Evolutionary conservation across 371 early-diverging fungal genomes (phyloP), one percentile per base, ranked within the genome.

Genomic region (Caulochytrium protostelioides): DNA sequence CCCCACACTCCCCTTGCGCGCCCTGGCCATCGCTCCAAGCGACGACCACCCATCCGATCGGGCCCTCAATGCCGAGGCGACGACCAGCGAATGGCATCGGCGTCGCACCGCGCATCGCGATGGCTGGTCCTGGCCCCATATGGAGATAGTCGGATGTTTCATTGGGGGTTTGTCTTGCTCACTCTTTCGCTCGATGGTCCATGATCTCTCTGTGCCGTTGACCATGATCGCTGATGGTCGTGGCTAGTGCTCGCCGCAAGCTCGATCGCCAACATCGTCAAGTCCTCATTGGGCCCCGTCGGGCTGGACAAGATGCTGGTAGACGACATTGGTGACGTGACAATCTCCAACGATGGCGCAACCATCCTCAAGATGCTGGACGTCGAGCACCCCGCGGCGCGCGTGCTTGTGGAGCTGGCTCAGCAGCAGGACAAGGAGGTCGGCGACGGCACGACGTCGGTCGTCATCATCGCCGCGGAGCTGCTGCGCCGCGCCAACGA

Each of bases 261-360:
- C 28, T 79, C 97, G 27, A 82, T 98, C 47, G 87, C 97, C 43
- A 95, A 97, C 52, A 82, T 97, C 47, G 87, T 99, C 34, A 92
- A 91, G 62, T 84, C 85, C 16, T 97, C 97, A 22, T 74, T 97
- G 46, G 99, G 99, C 8, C 98, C 99, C 13, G 91, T 98, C 34
- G 99, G 99, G 12, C 70, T 99, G 37, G 99, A 99, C 67, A 99
- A 99, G 66, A 99, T 99, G 99, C 68, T 97, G 44, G 91, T 99
- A 15, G 97, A 97, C 55, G 92, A 92, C 46, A 89, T 95, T 65
- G 99, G 99, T 34, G 90, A 94, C 61, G 94, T 98, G 28, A 89
- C 92, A 14, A 97, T 98, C 46, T 95, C 97, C 15, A 99, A 99
- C 55, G 99, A 99, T 70, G 99, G 99, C 20, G 99, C 99, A 3